Evolutionary conservation across 192 early-diverging fungal genomes (phyloP).

Genomic region (Dissophora ornata): DNA sequence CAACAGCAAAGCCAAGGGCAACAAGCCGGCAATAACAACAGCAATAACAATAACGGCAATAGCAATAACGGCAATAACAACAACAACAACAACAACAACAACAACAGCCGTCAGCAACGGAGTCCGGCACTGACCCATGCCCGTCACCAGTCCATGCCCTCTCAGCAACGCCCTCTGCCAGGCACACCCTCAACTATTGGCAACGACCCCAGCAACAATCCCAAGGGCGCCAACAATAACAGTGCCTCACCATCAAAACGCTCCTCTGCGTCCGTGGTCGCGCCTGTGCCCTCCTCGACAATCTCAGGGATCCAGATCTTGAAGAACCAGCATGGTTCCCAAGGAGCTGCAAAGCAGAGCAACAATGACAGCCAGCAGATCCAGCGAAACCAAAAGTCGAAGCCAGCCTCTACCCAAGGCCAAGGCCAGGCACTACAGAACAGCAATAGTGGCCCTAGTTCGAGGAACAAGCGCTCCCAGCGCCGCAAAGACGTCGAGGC

Average conservation of each 20-base stretch:
- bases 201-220: no score
- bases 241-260: constrained; percentile 17
- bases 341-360: no score
- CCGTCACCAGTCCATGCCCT: constrained; percentile 36
- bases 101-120: constrained; percentile 1
- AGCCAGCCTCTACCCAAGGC: constrained; percentile 6
- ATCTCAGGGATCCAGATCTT: constrained; percentile 11
- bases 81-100: not conserved
- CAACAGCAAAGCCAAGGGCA: no score
- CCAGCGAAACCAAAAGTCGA: not conserved
- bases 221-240: not conserved
- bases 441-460: not conserved
- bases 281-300: not conserved
- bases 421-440: constrained; percentile 18
- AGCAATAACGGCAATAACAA: no score
- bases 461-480: constrained; percentile 26
- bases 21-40: no score
- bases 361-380: constrained; percentile 7
- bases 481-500: constrained; percentile 63
- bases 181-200: constrained; percentile 8
- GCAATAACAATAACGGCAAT: no score
- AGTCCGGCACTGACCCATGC: constrained; percentile 21
- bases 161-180: constrained; percentile 11
- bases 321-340: constrained; percentile 19
- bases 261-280: constrained; percentile 15